Conservation (phyloP, 1,284 basidiomycete genomes). For the Sanghuangporus baumii region DNA sequence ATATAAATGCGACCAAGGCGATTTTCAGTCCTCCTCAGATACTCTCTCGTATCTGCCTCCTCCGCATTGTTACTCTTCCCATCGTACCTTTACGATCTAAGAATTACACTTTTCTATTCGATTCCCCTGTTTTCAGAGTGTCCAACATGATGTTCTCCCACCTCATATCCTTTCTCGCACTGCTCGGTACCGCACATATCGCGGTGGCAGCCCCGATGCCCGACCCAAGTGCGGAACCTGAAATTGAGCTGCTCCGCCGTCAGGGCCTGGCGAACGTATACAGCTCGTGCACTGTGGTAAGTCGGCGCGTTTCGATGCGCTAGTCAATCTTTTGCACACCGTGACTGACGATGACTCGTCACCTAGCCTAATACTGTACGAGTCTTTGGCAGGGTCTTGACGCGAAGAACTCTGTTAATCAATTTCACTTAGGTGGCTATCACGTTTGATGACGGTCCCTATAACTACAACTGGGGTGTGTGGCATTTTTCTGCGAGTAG, state of each 20-base stretch:
- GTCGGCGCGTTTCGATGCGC: background rate
- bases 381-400: background rate
- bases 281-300: constrained; percentile 10
- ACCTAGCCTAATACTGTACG: constrained; percentile 14
- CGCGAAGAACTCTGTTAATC: background rate
- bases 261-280: constrained; percentile 15
- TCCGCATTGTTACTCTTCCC: background rate
- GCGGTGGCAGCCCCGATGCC: constrained; percentile 8
- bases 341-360: background rate
- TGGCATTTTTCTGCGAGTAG: background rate
- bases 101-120: background rate
- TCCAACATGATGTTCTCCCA: constrained; percentile 1
- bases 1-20: background rate
- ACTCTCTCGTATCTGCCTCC: background rate
- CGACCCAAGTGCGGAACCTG: constrained; percentile 10
- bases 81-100: background rate
- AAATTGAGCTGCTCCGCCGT: constrained; percentile 13
- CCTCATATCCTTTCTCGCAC: background rate
- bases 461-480: constrained; percentile 15
- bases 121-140: background rate
- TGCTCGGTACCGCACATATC: background rate
- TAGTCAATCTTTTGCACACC: background rate
- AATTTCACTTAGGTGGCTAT: constrained; percentile 10
- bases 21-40: background rate
- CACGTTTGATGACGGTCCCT: constrained; percentile 19